Percentiles rank a stretch among this genome's conserved stretches.
phyloP scores from a whole-genome alignment of 2,329 filamentous ascomycete genomes.

The Phaeomoniella chlamydospora region DNA sequence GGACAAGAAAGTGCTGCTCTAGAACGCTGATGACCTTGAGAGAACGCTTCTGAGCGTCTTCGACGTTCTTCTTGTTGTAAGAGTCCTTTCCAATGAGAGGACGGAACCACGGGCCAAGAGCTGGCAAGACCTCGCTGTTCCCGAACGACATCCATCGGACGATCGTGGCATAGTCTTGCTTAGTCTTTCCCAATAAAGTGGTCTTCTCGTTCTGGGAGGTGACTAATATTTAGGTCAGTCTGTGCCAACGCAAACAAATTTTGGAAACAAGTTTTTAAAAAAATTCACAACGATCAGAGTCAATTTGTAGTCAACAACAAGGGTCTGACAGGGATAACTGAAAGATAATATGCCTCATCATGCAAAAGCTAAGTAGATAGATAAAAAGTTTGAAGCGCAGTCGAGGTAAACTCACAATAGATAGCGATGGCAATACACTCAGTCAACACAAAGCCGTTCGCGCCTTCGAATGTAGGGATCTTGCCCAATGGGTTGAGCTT shows the following conservation, averaged over 20 bases:
- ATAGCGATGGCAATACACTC: constrained; percentile 93
- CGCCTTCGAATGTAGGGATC: constrained; percentile 82
- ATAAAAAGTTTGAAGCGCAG: constrained; percentile 9
- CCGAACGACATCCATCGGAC: constrained; percentile 96
- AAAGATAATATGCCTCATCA: constrained; percentile 60
- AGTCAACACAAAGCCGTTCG: constrained; percentile 77
- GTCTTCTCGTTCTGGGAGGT: constrained; percentile 99
- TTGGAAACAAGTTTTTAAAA: constrained; percentile 16
- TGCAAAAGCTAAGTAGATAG: constrained; percentile 7
- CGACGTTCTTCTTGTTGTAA: constrained; percentile 98
- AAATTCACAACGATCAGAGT: constrained; percentile 49
- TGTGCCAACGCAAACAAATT: constrained; percentile 7
- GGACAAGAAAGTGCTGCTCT: constrained; percentile 76
- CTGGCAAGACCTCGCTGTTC: constrained; percentile 71
- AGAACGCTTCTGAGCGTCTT: constrained; percentile 58
- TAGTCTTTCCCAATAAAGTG: constrained; percentile 96
- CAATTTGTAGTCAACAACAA: constrained; percentile 73
- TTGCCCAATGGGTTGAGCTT: constrained; percentile 79
- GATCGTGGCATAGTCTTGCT: constrained; percentile 99
- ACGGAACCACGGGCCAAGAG: constrained; percentile 67
- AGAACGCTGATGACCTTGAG: constrained; percentile 56
- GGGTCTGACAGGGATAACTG: constrained; percentile 99
- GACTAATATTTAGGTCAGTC: constrained; percentile 42
- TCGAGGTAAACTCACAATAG: constrained; percentile 62
- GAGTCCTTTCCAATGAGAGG: constrained; percentile 67